Base-by-base conservation (phyloP, 2,329 filamentous ascomycete genomes). In the Didymella pinodella region DNA sequence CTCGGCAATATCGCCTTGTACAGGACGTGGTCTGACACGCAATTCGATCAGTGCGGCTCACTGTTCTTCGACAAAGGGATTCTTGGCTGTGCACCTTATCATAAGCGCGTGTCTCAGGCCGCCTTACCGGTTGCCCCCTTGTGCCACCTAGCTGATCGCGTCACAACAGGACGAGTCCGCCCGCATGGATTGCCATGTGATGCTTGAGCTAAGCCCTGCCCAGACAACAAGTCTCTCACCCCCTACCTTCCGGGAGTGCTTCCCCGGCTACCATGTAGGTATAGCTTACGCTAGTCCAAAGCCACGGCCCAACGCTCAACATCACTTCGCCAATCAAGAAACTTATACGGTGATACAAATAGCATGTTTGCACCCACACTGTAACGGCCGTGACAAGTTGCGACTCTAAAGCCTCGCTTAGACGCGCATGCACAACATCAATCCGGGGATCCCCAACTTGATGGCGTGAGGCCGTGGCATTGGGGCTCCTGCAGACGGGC, bases 191-290 rank as follows among this genome's bases (percentile, higher is more conserved):
- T 43, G 56, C 56, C 56, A 59, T 59, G 56, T 54, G 56, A 59
- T 47, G 26, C 41, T 47, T 28, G 40, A 26, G 51, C 56, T 59
- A 59, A 54, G 56, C 56, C 56, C 29, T 54, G 31, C 50, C 16
- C 41, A 46, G 31, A 41, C 34, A 47, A 54, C 50, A 20, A 34
- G 20, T 16, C 18, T 22, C 40, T 22, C 29, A 41, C 22, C 44
- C 52, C 56, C 59, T 56, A 61, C 48, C 51, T 32, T 34, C 46
- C 63, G 65, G 65, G 55, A 64, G 49, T 43, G 36, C 41, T 64
- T 63, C 63, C 65, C 65, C 63, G 65, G 38, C 48, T 48, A 36
- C 41, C 36, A 29, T 61, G 62, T 60, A 61, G 45, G 47, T 47
- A 52, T 47, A 59, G 54, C 54, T 49, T 25, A 50, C 48, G 54